Conservation (phyloP, 2,329 filamentous ascomycete species). For the Emydomyces testavorans region DNA sequence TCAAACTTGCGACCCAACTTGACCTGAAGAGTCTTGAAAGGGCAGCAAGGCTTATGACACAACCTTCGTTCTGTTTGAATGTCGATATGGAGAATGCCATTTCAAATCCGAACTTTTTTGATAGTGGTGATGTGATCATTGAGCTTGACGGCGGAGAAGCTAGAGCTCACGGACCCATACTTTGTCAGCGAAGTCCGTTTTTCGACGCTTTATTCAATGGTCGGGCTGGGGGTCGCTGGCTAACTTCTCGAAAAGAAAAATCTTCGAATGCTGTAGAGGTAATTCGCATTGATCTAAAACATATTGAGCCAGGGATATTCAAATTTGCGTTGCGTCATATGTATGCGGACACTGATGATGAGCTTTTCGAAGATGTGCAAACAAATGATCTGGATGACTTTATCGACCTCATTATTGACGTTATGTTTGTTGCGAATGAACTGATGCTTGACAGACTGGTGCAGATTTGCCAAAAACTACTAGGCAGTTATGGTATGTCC, state of each 20-base stretch:
- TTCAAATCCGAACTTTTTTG: conserved; percentile 58
- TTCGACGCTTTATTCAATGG: conserved; percentile 84
- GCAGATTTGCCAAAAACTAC: conserved; percentile 73
- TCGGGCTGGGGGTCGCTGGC: conserved; percentile 74
- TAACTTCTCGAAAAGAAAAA: conserved; percentile 49
- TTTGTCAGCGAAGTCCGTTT: conserved; percentile 81
- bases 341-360: conserved; percentile 69
- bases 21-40: conserved; percentile 62
- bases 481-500: conserved; percentile 60
- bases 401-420: conserved; percentile 77
- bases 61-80: conserved; percentile 52
- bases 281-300: conserved; percentile 67
- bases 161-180: conserved; percentile 61
- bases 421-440: conserved; percentile 83
- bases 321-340: conserved; percentile 66
- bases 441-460: conserved; percentile 87
- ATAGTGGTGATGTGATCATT: conserved; percentile 66
- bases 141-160: conserved; percentile 62
- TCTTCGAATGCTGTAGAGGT: conserved; percentile 34
- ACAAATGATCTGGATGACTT: conserved; percentile 67
- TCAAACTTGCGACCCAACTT: conserved; percentile 65
- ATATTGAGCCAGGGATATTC: conserved; percentile 64
- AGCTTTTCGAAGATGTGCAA: conserved; percentile 69
- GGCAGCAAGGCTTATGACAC: conserved; percentile 62
- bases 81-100: conserved; percentile 60